Conservation (phyloP, 2,329 filamentous ascomycete genomes). For the Sarocladium oryzae region DNA sequence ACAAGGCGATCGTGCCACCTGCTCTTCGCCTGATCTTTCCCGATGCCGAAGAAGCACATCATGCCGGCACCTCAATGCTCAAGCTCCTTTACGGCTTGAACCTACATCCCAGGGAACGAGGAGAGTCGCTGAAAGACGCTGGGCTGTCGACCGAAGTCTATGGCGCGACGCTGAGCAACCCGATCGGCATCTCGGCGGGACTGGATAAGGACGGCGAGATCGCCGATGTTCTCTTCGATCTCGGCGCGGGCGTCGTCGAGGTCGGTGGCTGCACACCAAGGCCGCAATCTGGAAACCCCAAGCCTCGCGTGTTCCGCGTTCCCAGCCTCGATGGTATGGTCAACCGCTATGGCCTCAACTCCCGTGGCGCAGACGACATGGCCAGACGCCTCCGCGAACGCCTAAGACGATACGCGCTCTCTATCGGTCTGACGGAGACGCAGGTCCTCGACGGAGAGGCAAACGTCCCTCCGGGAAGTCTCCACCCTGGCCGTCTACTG, state of each 20-base stretch:
- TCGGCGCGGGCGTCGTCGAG: slow-evolving; percentile 84
- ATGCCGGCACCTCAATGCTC: slow-evolving; percentile 64
- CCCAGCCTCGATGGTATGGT: slow-evolving; percentile 80
- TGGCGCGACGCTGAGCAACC: slow-evolving; percentile 70
- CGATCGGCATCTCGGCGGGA: slow-evolving; percentile 89
- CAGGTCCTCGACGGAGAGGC: slow-evolving; percentile 72
- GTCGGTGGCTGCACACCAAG: slow-evolving; percentile 83
- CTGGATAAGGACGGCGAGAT: slow-evolving; percentile 93
- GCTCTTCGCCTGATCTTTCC: slow-evolving; percentile 59
- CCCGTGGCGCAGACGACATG: slow-evolving; percentile 80
- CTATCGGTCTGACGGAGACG: slow-evolving; percentile 62
- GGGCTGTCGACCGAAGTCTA: slow-evolving; percentile 53
- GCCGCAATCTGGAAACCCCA: slow-evolving; percentile 83
- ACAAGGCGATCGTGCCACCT: slow-evolving; percentile 62
- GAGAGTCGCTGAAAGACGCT: slow-evolving; percentile 26
- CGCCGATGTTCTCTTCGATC: slow-evolving; percentile 73
- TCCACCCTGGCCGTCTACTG: slow-evolving; percentile 68
- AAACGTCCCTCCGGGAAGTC: slow-evolving; percentile 71
- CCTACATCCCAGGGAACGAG: slow-evolving; percentile 76
- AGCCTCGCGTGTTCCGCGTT: slow-evolving; percentile 81
- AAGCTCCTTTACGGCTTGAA: slow-evolving; percentile 67
- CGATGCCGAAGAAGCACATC: slow-evolving; percentile 89
- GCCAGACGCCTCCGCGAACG: slow-evolving; percentile 72
- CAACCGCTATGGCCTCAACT: slow-evolving; percentile 95
- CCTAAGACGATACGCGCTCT: slow-evolving; percentile 68